Percentiles rank a stretch among this genome's conserved stretches.
These are phyloP conservation scores for Cardamine occulta DNA, from an alignment of 345 rosid genomes.

Conservation along the genomic window DNA sequence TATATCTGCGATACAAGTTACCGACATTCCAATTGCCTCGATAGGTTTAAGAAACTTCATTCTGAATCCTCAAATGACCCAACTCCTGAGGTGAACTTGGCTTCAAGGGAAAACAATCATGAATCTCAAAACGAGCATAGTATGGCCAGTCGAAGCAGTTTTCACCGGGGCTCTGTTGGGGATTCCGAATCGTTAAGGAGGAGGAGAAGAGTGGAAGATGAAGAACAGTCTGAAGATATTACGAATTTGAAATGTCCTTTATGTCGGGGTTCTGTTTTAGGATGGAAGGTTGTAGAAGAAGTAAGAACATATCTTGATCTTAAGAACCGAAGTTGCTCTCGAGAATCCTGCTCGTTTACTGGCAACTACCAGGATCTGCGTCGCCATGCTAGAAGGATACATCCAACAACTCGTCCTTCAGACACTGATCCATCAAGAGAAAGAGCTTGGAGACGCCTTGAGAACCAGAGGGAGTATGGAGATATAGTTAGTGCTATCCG, in stretches of 20 bases:
- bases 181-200: conserved; percentile 48
- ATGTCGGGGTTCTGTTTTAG: conserved; percentile 73
- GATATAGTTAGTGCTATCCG: conserved; percentile 87
- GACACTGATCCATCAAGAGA: conserved; percentile 86
- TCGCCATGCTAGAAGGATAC: conserved; percentile 83
- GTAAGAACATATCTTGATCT: conserved; percentile 76
- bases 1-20: conserved; percentile 92
- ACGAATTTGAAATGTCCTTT: conserved; percentile 71
- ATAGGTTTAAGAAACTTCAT: conserved; percentile 73
- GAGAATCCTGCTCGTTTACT: conserved; percentile 71
- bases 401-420: conserved; percentile 76
- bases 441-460: conserved; percentile 83
- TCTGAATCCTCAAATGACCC: conserved; percentile 50
- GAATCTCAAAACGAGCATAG: conserved; percentile 30
- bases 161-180: conserved; percentile 45
- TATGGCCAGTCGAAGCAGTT: conserved; percentile 7
- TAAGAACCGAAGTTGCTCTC: conserved; percentile 78
- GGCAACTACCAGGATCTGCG: conserved; percentile 89
- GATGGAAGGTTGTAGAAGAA: conserved; percentile 76
- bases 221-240: conserved; percentile 45
- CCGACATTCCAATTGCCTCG: conserved; percentile 93
- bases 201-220: conserved; percentile 46
- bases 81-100: conserved; percentile 47
- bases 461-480: conserved; percentile 76
- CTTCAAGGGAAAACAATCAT: conserved; percentile 43